Evolutionary conservation across 2,329 filamentous ascomycete genomes (phyloP).

Genomic region (Verticillium dahliae): DNA sequence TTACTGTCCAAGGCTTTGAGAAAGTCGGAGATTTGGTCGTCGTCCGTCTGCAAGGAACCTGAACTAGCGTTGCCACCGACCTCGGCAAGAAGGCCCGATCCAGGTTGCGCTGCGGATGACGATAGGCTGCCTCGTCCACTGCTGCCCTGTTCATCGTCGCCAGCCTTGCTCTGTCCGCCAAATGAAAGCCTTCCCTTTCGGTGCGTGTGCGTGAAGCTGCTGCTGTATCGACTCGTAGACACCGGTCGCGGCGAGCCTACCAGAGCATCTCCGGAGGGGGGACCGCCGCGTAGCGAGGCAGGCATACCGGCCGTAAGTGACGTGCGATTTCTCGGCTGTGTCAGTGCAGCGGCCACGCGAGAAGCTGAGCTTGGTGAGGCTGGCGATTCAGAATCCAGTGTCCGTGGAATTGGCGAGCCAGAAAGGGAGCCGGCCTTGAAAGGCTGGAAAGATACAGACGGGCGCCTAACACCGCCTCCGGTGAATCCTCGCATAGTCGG

Average conservation of each 20-base stretch:
- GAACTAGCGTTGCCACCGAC: conserved; percentile 60
- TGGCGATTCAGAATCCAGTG: conserved; percentile 42
- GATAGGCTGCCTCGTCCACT: conserved; percentile 74
- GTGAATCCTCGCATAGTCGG: conserved; percentile 40
- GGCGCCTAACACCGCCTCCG: conserved; percentile 51
- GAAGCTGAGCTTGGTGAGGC: conserved; percentile 46
- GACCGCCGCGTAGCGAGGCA: conserved; percentile 61
- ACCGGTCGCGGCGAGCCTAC: conserved; percentile 72
- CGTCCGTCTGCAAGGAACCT: conserved; percentile 66
- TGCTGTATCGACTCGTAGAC: conserved; percentile 79
- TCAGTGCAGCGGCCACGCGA: conserved; percentile 39
- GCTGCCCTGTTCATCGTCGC: conserved; percentile 67
- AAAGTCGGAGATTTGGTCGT: conserved; percentile 91
- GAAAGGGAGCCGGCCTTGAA: conserved; percentile 97
- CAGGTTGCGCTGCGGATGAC: conserved; percentile 64
- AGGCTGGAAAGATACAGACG: conserved; percentile 85
- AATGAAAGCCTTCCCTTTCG: conserved; percentile 72
- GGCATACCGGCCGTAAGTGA: conserved; percentile 72
- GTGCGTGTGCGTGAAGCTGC: conserved; percentile 87
- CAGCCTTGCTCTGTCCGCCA: conserved; percentile 60
- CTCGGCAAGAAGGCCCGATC: conserved; percentile 73
- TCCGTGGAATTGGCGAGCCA: conserved; percentile 63
- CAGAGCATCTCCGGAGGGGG: conserved; percentile 57
- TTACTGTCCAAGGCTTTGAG: conserved; percentile 81
- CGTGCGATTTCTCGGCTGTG: conserved; percentile 60